These are phyloP conservation scores for Panellus pusillus DNA, from an alignment of 768 basidiomycete species.

Conservation along the genomic window DNA sequence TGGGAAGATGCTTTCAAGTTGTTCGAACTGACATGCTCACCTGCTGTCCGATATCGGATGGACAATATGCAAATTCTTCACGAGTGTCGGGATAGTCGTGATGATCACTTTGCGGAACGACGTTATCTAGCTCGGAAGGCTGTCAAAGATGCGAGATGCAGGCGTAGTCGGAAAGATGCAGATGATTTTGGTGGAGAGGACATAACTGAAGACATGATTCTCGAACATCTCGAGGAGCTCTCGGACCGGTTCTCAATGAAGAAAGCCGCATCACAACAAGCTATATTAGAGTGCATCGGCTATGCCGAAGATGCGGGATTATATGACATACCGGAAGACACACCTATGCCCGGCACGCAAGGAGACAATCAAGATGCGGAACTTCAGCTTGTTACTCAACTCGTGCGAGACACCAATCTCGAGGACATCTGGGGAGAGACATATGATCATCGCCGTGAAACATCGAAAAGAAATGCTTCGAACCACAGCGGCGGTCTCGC, in stretches of 20 bases:
- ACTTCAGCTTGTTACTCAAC: background rate
- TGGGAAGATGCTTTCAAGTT: constrained; percentile 33
- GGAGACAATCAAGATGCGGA: too few species aligned
- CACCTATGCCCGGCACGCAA: too few species aligned
- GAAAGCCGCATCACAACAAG: background rate
- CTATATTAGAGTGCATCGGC: constrained; percentile 8
- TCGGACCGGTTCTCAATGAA: background rate
- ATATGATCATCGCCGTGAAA: constrained; percentile 14
- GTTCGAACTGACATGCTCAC: constrained; percentile 11
- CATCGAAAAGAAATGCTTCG: constrained; percentile 9
- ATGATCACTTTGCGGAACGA: constrained; percentile 17
- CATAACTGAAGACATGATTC: constrained; percentile 9
- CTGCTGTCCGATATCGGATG: constrained; percentile 20
- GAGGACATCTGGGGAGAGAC: constrained; percentile 14
- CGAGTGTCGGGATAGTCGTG: background rate
- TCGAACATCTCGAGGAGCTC: constrained; percentile 17
- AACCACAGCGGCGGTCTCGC: too few species aligned
- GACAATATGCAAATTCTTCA: constrained; percentile 32
- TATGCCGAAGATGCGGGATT: constrained; percentile 4
- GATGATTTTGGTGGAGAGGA: constrained; percentile 7
- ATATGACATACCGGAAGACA: background rate
- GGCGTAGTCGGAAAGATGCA: background rate
- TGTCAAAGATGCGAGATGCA: background rate
- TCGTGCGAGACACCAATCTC: background rate
- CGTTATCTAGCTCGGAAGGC: background rate